phyloP scores from a whole-genome alignment of 495 filamentous ascomycete species.

The Penicillium longicatenatum region DNA sequence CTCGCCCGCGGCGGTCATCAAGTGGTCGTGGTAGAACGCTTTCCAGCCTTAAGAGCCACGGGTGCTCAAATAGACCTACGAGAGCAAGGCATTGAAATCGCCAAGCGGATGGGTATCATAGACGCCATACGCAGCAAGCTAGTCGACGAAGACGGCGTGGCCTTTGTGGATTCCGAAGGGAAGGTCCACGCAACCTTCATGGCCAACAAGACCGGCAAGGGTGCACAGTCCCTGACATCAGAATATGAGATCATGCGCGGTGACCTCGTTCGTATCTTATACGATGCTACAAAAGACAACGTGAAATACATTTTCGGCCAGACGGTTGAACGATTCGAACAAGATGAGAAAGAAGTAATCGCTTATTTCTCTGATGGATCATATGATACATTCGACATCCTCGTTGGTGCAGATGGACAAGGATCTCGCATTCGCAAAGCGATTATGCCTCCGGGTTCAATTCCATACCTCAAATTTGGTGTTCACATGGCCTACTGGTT shows the following conservation, averaged over 20 bases:
- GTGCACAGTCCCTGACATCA: conserved; percentile 35
- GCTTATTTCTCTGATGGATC: conserved; percentile 43
- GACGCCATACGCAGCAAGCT: conserved; percentile 30
- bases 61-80: conserved; percentile 48
- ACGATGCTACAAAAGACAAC: conserved; percentile 37
- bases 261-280: conserved; percentile 40
- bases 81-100: conserved; percentile 36
- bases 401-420: conserved; percentile 54
- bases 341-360: conserved; percentile 30
- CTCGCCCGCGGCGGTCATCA: conserved; percentile 34
- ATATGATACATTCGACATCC: conserved; percentile 44
- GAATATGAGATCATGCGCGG: conserved; percentile 52
- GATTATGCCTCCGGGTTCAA: conserved; percentile 29
- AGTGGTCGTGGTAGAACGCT: conserved; percentile 46
- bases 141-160: conserved; percentile 39
- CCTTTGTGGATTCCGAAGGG: conserved; percentile 34
- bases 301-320: conserved; percentile 43
- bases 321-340: conserved; percentile 25
- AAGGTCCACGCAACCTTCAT: conserved; percentile 26
- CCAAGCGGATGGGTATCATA: conserved; percentile 44
- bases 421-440: conserved; percentile 41
- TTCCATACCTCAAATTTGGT: conserved; percentile 25
- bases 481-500: conserved; percentile 46
- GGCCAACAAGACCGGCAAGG: conserved; percentile 37
- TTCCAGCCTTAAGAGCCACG: conserved; percentile 29